A percentile compares a stretch with the other conserved stretches of the same genome.
phyloP scores from a whole-genome alignment of 2,329 filamentous ascomycete species.

The Aspergillus unguis region DNA sequence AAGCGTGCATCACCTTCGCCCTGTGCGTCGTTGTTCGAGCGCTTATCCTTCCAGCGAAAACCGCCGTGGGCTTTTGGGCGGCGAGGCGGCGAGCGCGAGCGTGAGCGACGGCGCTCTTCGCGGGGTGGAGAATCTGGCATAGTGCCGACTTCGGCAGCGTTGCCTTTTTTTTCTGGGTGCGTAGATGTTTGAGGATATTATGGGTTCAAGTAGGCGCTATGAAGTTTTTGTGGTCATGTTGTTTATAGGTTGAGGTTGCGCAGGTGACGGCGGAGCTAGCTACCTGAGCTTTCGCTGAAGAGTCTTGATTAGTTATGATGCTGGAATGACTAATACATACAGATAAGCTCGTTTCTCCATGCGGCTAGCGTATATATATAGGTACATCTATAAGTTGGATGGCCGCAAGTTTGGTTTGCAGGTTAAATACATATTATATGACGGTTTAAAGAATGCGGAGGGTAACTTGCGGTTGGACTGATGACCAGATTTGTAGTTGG shows the following conservation, averaged over 20 bases:
- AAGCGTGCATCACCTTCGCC: constrained; percentile 47
- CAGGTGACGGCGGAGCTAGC: not conserved
- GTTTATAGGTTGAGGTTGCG: not conserved
- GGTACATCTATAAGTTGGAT: not conserved
- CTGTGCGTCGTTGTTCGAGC: constrained; percentile 45
- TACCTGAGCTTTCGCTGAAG: not conserved
- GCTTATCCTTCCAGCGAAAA: constrained; percentile 50
- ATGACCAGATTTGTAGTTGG: too few relatives aligned
- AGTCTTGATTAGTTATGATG: not conserved
- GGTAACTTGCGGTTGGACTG: too few relatives aligned
- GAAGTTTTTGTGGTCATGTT: not conserved
- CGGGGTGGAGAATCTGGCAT: constrained; percentile 6
- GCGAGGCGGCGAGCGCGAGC: constrained; percentile 16
- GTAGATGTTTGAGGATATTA: not conserved
- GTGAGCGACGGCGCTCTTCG: constrained; percentile 11
- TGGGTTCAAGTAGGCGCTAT: not conserved
- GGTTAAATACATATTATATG: too few relatives aligned
- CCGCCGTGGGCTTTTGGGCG: constrained; percentile 42
- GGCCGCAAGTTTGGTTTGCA: too few relatives aligned
- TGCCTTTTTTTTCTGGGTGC: not conserved
- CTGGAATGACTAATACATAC: not conserved
- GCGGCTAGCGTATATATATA: not conserved
- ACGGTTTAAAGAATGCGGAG: too few relatives aligned
- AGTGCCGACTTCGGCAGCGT: not conserved
- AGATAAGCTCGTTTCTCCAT: not conserved